Evolutionary conservation across 2,329 filamentous ascomycete species (phyloP), one percentile per base, ranked within the genome.

Genomic region (Verticillium klebahnii): DNA sequence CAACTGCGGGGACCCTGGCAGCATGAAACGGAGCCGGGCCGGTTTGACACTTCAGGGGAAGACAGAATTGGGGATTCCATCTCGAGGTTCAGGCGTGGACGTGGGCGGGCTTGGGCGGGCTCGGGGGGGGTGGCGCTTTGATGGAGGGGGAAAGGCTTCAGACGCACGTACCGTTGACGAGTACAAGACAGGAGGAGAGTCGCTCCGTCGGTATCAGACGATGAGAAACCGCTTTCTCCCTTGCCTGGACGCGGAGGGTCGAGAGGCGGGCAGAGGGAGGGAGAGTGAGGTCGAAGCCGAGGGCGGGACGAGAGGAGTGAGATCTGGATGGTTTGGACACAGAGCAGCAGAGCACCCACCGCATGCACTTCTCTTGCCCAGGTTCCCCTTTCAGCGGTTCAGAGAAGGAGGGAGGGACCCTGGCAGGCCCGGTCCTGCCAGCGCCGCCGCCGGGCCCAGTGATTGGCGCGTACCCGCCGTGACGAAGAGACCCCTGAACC

Each of bases 21-120:
- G 45, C 45, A 50, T 65, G 64, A 65, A 65, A 65, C 64, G 50
- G 59, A 59, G 55, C 63, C 64, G 59, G 59, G 62, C 60, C 55
- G 62, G 65, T 62, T 68, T 66, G 68, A 68, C 64, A 69, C 67
- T 63, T 66, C 63, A 65, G 65, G 64, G 66, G 67, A 66, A 67
- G 61, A 4, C 29, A 29, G 63, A 67, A 61, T 55, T 32, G 58
- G 57, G 57, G 39, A 6, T 29, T 3, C 31, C 55, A 29, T 58
- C 57, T 40, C 57, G 37, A 58, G 8, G n/a, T n/a, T 45, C 45
- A 25, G 19, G 45, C 19, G 19, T 50, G n/a, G 45, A 14, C 40
- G 23, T 40, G 37, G 29, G 29, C 29, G 29, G 36, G 37, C 37
- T 50, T 25, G n/a, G 45, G 31, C 25, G 23, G 23, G 23, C 23